These are phyloP conservation scores for Fusarium sp. DNA, from an alignment of 2,329 filamentous ascomycete genomes.

Conservation along the genomic window DNA sequence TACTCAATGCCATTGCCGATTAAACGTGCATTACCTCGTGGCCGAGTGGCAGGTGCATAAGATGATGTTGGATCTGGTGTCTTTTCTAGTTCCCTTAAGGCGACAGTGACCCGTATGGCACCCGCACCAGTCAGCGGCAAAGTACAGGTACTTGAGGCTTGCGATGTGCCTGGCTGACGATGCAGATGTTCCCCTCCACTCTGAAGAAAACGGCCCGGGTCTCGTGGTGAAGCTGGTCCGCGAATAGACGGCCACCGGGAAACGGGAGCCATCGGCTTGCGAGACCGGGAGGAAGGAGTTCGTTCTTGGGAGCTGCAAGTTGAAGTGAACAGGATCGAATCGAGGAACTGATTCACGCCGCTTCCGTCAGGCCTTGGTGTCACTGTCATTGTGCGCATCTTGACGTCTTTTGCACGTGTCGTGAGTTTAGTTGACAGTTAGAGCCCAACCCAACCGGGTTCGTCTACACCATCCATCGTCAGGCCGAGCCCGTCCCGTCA, in stretches of 20 bases:
- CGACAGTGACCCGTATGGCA: constrained; percentile 9
- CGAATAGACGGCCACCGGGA: constrained; percentile 12
- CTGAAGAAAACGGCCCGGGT: constrained; percentile 35
- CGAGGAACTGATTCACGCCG: background rate
- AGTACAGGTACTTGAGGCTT: constrained; percentile 13
- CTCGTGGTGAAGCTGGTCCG: constrained; percentile 21
- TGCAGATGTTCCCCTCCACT: constrained; percentile 27
- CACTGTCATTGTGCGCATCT: background rate
- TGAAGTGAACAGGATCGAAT: background rate
- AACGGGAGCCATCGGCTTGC: constrained; percentile 33
- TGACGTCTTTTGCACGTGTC: constrained; percentile 16
- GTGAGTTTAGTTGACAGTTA: constrained; percentile 12
- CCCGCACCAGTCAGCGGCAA: constrained; percentile 8
- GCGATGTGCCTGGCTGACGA: constrained; percentile 3
- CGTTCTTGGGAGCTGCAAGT: background rate
- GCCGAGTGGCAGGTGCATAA: constrained; percentile 28
- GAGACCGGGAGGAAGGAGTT: constrained; percentile 6
- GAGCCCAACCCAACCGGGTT: background rate
- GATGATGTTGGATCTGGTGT: constrained; percentile 23
- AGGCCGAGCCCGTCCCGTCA: constrained; percentile 7
- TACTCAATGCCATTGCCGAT: constrained; percentile 12
- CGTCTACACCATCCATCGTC: constrained; percentile 7
- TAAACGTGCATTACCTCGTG: constrained; percentile 23
- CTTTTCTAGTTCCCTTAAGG: background rate
- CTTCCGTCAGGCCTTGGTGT: background rate